A percentile compares a stretch with the other conserved stretches of the same genome.
These are phyloP conservation scores for Ascochyta pisi DNA, from an alignment of 2,329 filamentous ascomycete genomes.

Conservation along the genomic window DNA sequence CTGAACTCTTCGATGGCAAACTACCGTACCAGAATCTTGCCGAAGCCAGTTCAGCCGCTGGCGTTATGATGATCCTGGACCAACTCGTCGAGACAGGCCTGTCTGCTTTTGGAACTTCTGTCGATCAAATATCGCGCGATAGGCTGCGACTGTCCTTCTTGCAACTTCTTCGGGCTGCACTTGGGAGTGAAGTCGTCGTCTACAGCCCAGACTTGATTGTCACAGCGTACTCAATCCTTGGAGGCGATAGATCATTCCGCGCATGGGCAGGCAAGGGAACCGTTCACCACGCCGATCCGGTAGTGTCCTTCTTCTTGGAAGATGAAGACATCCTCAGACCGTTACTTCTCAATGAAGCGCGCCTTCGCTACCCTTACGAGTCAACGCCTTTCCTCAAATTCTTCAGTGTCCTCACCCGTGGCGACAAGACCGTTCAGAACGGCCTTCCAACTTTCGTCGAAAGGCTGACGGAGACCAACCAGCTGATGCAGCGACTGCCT, in stretches of 20 bases:
- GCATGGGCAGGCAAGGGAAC: slow-evolving; percentile 36
- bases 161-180: slow-evolving; percentile 72
- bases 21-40: slow-evolving; percentile 37
- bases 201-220: slow-evolving; percentile 76
- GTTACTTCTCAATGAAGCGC: slow-evolving; percentile 69
- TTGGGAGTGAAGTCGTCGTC: slow-evolving; percentile 64
- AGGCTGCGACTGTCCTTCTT: slow-evolving; percentile 70
- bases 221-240: slow-evolving; percentile 69
- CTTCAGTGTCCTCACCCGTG: slow-evolving; percentile 67
- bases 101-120: slow-evolving; percentile 55
- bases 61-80: slow-evolving; percentile 35
- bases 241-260: slow-evolving; percentile 54
- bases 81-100: slow-evolving; percentile 36
- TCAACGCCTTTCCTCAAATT: slow-evolving; percentile 78
- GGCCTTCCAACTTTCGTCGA: slow-evolving; percentile 61
- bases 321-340: slow-evolving; percentile 63
- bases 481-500: slow-evolving; percentile 80
- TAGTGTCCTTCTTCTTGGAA: slow-evolving; percentile 62
- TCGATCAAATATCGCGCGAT: slow-evolving; percentile 64
- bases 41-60: slow-evolving; percentile 30
- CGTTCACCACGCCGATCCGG: slow-evolving; percentile 35
- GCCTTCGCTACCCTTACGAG: slow-evolving; percentile 85
- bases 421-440: slow-evolving; percentile 54
- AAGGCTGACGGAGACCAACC: slow-evolving; percentile 72
- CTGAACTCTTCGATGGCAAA: slow-evolving; percentile 37